Conservation (phyloP, 768 basidiomycete species). For the Grammothele lineata region DNA sequence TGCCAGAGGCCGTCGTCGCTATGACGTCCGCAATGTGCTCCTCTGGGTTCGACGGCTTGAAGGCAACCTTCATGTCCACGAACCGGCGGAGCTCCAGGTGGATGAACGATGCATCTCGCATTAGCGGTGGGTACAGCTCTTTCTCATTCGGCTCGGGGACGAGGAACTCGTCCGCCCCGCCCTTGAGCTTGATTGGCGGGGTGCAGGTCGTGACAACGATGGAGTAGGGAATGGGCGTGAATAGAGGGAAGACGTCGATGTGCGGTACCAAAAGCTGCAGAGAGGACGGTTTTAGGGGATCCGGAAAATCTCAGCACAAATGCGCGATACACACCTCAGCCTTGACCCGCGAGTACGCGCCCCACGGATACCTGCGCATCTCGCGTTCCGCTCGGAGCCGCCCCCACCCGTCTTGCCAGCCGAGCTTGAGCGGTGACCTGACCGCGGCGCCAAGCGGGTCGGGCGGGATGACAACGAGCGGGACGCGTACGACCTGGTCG, state of each 20-base stretch:
- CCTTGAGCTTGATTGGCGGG: conserved; percentile 15
- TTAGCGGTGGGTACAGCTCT: conserved; percentile 17
- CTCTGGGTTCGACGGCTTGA: conserved; percentile 7
- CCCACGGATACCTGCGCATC: conserved; percentile 19
- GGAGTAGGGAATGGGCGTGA: conserved; percentile 20
- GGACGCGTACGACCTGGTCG: conserved; percentile 7
- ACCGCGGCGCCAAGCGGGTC: conserved; percentile 10
- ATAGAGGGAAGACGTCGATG: conserved; percentile 15
- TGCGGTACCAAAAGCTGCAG: conserved; percentile 15
- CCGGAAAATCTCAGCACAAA: neutral
- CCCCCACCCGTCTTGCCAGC: conserved; percentile 17
- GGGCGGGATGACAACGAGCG: conserved; percentile 16
- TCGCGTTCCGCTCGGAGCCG: conserved; percentile 3
- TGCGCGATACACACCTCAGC: conserved; percentile 11
- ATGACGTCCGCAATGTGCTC: conserved; percentile 9
- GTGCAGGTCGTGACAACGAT: conserved; percentile 15
- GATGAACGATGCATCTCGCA: conserved; percentile 11
- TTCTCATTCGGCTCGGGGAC: conserved; percentile 3
- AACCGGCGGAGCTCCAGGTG: conserved; percentile 13
- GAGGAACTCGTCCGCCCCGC: neutral
- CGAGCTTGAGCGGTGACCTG: conserved; percentile 11
- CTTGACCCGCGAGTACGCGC: conserved; percentile 14
- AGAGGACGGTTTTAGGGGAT: neutral
- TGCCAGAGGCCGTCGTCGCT: conserved; percentile 1
- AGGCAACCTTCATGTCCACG: conserved; percentile 10